Conservation (phyloP, 768 basidiomycete genomes). For the Kwoniella dendrophila region DNA sequence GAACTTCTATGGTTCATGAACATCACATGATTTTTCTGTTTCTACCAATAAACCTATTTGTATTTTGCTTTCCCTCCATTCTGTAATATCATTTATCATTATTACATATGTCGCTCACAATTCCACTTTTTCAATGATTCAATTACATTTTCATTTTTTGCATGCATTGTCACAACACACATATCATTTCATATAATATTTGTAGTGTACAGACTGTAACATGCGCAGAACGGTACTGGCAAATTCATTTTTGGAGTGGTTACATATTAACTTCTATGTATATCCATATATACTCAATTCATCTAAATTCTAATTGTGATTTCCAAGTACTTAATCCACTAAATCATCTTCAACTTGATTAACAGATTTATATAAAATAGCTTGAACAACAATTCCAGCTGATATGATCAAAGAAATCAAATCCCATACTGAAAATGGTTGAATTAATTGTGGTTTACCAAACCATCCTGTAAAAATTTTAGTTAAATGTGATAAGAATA, state of each 20-base stretch:
- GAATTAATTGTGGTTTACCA: neutral
- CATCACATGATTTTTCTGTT: too few relatives aligned
- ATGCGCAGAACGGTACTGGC: neutral
- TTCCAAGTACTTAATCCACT: neutral
- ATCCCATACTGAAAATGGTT: neutral
- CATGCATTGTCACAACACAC: constrained; percentile 7
- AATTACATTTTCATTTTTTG: neutral
- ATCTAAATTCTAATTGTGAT: too few relatives aligned
- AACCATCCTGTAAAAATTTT: neutral
- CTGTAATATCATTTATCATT: neutral
- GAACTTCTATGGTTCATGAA: too few relatives aligned
- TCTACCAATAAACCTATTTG: too few relatives aligned
- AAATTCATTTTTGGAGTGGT: too few relatives aligned
- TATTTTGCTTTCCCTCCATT: too few relatives aligned
- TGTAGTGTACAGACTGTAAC: neutral
- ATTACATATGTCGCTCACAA: neutral
- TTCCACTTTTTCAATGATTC: neutral
- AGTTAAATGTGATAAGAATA: neutral
- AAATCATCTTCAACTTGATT: neutral
- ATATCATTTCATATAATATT: neutral
- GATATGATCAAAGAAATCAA: neutral
- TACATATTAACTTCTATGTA: too few relatives aligned
- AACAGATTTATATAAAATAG: neutral
- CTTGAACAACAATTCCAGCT: neutral
- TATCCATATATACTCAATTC: too few relatives aligned